Evolutionary conservation across 192 early-diverging fungal genomes (phyloP), one percentile per base, ranked within the genome.

Genomic region (Hyaloraphidium curvatum): DNA sequence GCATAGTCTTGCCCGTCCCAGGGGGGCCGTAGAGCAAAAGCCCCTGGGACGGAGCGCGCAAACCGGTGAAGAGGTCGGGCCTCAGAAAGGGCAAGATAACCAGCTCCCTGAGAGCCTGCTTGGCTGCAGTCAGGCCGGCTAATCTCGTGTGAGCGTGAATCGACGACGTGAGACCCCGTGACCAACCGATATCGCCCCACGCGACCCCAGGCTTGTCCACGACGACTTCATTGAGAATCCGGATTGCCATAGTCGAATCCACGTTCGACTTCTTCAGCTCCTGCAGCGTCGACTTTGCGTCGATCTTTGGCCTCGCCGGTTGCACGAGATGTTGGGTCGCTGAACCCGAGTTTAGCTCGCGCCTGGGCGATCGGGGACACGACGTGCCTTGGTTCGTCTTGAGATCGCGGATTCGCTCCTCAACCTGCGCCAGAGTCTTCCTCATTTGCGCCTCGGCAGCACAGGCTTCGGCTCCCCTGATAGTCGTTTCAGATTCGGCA

Each of bases 11-110:
- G 2, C 74, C 74, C 5, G 66, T 72, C 39, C 40, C 53, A 25
- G 71, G 73, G 29, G 73, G 73, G 1, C 74, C 74, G 60, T 74
- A 76, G 1, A 76, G 55, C 25, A 76, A 57, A 2, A 76, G 66
- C 0, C 69, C 68, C 59, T 59, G 51, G n/a, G 73, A 71, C 11
- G 74, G 74, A 28, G 64, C 31, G 25, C 74, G 52, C 30, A 76
- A 40, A 1, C 71, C 71, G n/a, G 64, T 72, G 57, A 76, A 76
- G 29, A 76, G 62, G 21, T 76, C 74, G 11, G 74, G 74, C 48
- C 74, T 37, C 17, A 76, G 39, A 25, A 62, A 66, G 13, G 74
- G 74, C 21, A 76, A 55, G 9, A 76, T 67, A 17, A 76, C 71
- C 55, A 76, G 74, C 55, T 76, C 74, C 1, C 61, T 60, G n/a